Conservation (phyloP, 352 stramenopile genomes). For the Phytophthora melonis region DNA sequence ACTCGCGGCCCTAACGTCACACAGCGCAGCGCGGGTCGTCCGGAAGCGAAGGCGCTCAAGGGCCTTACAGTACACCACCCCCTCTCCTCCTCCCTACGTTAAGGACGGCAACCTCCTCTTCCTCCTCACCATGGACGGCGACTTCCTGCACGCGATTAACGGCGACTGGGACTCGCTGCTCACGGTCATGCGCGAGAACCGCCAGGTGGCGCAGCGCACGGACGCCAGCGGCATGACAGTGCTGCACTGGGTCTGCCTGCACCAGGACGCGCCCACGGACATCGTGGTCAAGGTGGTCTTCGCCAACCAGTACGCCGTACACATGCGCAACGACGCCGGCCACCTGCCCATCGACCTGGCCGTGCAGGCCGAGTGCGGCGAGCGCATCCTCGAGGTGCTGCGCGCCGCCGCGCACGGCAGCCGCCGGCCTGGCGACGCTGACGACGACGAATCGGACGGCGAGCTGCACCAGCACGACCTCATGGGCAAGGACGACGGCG, state of each 20-base stretch:
- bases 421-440: constrained; percentile 23
- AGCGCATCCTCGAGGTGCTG: constrained; percentile 79
- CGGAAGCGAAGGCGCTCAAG: not conserved
- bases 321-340: constrained; percentile 77
- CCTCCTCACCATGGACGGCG: constrained; percentile 58
- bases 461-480: constrained; percentile 38
- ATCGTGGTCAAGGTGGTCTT: constrained; percentile 86
- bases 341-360: constrained; percentile 81
- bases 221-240: constrained; percentile 82
- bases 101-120: no score
- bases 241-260: constrained; percentile 83
- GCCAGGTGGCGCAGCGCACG: constrained; percentile 62
- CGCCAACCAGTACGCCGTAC: constrained; percentile 77
- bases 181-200: constrained; percentile 67
- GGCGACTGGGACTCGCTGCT: constrained; percentile 83
- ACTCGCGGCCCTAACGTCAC: constrained; percentile 1
- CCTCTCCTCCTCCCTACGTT: not conserved
- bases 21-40: not conserved
- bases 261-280: constrained; percentile 77
- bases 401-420: constrained; percentile 58
- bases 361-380: constrained; percentile 75
- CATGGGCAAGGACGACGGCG: constrained; percentile 39
- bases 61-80: constrained; percentile 15
- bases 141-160: constrained; percentile 84
- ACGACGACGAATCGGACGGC: constrained; percentile 13